Evolutionary conservation across 2,329 filamentous ascomycete genomes (phyloP), one percentile per base, ranked within the genome.

Genomic region (Claviceps sp.): DNA sequence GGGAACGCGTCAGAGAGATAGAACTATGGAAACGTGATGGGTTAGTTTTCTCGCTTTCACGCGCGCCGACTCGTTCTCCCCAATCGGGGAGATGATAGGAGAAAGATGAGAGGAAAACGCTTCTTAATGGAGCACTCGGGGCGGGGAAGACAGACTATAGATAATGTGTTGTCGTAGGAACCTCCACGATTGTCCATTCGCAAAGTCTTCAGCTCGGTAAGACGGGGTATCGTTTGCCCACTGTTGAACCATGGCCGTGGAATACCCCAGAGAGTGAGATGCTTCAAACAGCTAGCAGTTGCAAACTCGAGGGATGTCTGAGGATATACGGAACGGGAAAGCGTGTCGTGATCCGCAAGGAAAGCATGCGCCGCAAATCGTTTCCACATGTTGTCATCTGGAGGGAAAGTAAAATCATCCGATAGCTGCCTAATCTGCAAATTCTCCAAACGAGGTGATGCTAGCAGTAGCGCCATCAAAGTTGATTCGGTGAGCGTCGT

Each of bases 131-230:
- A 26, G 5, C 24, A 7, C 24, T 26, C 24, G 7, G 24, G 24
- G 24, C 22, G 22, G 3, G 24, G 24, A 26, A 26, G 6, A 26
- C 24, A 26, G 24, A 26, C 24, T 26, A 26, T 26, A 26, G 24
- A 26, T 7, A 26, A 26, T 26, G 5, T 26, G 6, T 26, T 26
- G 24, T 1, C 5, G 24, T 26, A 26, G 24, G 6, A 26, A 26
- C 24, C 24, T 26, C 24, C 24, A 26, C 24, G 1, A 26, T 26
- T 1, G 24, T 26, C 24, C 24, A 26, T 26, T 26, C 24, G 24
- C 5, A 24, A 24, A 24, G 24, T 56, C 54, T 61, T 62, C 30
- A 68, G 52, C 4, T 57, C 58, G 3, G 64, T 60, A 53, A 68
- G 57, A 3, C 50, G 22, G 6, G 60, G 59, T 22, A 62, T 22